phyloP scores from a whole-genome alignment of 108 stramenopile genomes.

The Mediolabrus comicus region DNA sequence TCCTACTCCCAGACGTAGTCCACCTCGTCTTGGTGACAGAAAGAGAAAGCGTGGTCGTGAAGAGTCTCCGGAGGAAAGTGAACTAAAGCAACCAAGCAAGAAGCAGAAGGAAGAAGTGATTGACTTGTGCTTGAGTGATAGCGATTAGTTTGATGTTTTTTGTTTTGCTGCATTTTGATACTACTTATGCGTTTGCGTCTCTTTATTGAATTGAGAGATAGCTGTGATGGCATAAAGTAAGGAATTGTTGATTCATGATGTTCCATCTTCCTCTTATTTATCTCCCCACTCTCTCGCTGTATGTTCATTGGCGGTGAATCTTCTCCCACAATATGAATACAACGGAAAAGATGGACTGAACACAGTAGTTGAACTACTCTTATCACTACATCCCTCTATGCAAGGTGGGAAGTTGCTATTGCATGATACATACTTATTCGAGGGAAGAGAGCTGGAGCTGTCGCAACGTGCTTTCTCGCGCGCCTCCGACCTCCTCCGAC shows the following conservation, averaged over 20 bases:
- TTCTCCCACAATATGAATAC: neutral
- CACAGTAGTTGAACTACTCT: no score
- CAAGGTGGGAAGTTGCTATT: no score
- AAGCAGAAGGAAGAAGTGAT: constrained; percentile 1
- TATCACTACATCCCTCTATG: no score
- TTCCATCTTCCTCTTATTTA: no score
- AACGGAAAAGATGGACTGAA: no score
- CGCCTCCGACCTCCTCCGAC: no score
- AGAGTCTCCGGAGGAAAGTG: neutral
- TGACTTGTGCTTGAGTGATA: constrained; percentile 5
- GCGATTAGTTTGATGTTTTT: neutral
- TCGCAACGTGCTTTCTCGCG: no score
- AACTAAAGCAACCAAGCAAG: constrained; percentile 2
- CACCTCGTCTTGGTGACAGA: neutral
- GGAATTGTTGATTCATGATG: no score
- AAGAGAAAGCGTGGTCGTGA: neutral
- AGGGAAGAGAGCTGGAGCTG: no score
- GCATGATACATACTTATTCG: no score
- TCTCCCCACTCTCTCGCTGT: no score
- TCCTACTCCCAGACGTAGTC: no score
- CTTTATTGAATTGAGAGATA: constrained; percentile 2
- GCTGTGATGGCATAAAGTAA: neutral
- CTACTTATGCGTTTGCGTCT: neutral
- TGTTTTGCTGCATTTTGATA: neutral
- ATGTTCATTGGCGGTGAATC: neutral